Evolutionary conservation across 768 basidiomycete genomes (phyloP).

Genomic region (Hirschioporus abietinus): DNA sequence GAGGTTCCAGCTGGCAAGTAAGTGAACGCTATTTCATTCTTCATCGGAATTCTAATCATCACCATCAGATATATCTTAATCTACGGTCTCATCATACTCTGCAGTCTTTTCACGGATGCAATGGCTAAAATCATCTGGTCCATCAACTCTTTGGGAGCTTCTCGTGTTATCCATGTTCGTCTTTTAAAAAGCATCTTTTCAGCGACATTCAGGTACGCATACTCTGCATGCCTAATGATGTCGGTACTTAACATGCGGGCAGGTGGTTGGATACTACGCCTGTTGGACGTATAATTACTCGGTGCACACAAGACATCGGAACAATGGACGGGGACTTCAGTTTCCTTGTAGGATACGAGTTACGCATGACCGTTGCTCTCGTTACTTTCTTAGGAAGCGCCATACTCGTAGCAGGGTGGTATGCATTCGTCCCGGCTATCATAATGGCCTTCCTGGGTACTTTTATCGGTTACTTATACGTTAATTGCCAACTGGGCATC

Average conservation of each 20-base stretch:
- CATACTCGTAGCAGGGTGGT: constrained; percentile 2
- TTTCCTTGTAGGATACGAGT: background rate
- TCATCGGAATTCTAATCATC: background rate
- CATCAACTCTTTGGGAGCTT: background rate
- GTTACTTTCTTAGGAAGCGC: background rate
- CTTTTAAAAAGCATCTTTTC: background rate
- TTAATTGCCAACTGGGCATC: constrained; percentile 35
- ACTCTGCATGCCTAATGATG: background rate
- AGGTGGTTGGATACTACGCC: constrained; percentile 49
- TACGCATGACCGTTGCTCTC: constrained; percentile 2
- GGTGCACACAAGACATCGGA: constrained; percentile 62
- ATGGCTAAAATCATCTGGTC: background rate
- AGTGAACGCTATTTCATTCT: constrained; percentile 7
- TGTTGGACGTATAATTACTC: constrained; percentile 52
- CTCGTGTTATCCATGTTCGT: constrained; percentile 28
- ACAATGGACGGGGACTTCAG: constrained; percentile 7
- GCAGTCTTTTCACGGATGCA: background rate
- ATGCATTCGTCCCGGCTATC: constrained; percentile 16
- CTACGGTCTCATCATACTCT: background rate
- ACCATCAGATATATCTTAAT: background rate
- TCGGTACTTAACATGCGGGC: background rate
- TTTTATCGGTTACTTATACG: constrained; percentile 33
- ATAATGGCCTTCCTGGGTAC: constrained; percentile 25
- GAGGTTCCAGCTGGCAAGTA: constrained; percentile 32
- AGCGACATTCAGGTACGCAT: background rate